phyloP scores from a whole-genome alignment of 345 rosid species.

The Garcia nutans region DNA sequence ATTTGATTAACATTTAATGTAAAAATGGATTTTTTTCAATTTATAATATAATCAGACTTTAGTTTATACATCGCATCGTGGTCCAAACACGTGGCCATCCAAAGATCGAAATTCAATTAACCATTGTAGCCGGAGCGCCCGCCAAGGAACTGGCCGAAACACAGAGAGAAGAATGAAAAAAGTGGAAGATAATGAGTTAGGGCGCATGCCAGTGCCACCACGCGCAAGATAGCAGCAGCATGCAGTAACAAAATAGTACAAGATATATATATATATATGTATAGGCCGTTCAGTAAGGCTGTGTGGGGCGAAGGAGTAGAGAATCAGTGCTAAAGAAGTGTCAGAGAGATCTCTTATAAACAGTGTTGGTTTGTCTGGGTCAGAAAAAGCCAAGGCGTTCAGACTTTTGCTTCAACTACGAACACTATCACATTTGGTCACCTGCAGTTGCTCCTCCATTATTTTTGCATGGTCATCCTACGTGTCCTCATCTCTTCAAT shows the following conservation, averaged over 20 bases:
- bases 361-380: constrained; percentile 20
- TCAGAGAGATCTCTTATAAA: constrained; percentile 14
- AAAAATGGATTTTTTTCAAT: no score
- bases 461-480: neutral
- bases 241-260: no score
- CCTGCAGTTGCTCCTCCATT: neutral
- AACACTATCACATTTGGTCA: constrained; percentile 4
- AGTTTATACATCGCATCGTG: no score
- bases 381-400: constrained; percentile 20
- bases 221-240: neutral
- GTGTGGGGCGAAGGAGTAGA: neutral
- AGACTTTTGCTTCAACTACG: neutral
- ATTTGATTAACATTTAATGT: no score
- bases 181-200: constrained; percentile 28
- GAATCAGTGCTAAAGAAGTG: neutral
- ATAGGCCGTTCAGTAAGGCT: no score
- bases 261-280: neutral
- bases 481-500: neutral
- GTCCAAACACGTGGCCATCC: no score
- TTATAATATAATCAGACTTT: no score
- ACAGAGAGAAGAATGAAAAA: neutral
- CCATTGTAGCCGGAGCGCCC: no score
- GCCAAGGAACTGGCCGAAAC: no score
- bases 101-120: no score
- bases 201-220: constrained; percentile 36